Conservation (phyloP, 2,329 filamentous ascomycete genomes). For the Botrytis fragariae region DNA sequence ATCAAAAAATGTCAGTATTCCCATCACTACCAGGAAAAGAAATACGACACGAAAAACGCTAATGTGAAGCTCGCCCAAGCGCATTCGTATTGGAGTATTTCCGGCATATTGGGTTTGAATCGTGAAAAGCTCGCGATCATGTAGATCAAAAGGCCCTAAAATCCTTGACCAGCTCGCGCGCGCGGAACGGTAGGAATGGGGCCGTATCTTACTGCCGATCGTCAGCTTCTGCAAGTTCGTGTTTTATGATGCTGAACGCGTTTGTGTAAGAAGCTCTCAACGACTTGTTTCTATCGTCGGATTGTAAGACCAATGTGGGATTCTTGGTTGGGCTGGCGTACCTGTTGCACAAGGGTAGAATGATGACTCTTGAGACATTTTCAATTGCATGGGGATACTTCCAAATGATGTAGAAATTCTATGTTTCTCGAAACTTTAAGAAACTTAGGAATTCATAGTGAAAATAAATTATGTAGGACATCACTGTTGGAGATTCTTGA, state of each 20-base stretch:
- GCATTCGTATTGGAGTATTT: not conserved
- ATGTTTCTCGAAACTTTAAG: not conserved
- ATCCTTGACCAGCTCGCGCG: not conserved
- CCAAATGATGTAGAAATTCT: not conserved
- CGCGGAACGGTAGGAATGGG: constrained; percentile 10
- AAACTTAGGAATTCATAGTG: not conserved
- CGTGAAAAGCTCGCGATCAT: not conserved
- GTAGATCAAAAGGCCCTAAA: constrained; percentile 2
- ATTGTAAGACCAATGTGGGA: not conserved
- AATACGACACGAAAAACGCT: not conserved
- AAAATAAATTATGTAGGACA: not conserved
- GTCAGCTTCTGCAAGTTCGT: constrained; percentile 9
- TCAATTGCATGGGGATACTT: not conserved
- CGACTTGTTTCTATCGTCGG: not conserved
- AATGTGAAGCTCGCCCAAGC: not conserved
- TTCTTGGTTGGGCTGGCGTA: not conserved
- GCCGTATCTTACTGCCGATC: not conserved
- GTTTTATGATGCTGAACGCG: constrained; percentile 4
- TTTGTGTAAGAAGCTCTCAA: not conserved
- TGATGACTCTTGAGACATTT: not conserved
- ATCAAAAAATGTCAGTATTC: not conserved
- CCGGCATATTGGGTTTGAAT: not conserved
- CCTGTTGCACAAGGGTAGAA: constrained; percentile 5
- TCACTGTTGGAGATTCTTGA: not conserved
- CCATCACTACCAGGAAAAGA: constrained; percentile 3